Conservation (phyloP, 23 red algal species). For the Gracilariopsis chorda region DNA sequence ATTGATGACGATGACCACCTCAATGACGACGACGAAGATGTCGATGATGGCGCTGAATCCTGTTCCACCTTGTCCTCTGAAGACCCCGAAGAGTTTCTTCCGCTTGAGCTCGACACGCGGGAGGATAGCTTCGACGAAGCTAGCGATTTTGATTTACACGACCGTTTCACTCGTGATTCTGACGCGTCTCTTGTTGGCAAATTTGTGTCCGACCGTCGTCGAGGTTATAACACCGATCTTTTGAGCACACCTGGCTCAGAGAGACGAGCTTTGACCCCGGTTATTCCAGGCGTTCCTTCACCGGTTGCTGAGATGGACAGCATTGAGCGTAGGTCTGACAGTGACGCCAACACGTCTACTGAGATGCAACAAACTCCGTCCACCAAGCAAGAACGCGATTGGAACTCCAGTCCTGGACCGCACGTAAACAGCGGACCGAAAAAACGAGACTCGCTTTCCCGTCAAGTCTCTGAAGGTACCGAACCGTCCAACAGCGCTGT, state of each 20-base stretch:
- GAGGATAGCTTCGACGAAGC: not conserved
- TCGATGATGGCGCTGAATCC: slow-evolving; percentile 34
- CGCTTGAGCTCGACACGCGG: not conserved
- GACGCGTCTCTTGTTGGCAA: not conserved
- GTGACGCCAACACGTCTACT: no score
- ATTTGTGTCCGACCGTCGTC: not conserved
- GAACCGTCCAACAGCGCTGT: not conserved
- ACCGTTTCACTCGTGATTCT: not conserved
- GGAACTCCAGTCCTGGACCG: not conserved
- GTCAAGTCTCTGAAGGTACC: slow-evolving; percentile 28
- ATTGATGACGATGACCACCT: slow-evolving; percentile 27
- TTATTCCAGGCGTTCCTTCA: no score
- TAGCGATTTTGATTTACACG: not conserved
- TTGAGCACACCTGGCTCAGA: not conserved
- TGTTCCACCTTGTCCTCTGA: slow-evolving; percentile 41
- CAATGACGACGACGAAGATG: slow-evolving; percentile 36
- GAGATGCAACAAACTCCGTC: no score
- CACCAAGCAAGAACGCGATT: not conserved
- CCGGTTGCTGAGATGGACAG: no score
- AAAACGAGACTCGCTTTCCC: slow-evolving; percentile 54
- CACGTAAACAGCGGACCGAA: slow-evolving; percentile 44
- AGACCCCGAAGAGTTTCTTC: slow-evolving; percentile 9
- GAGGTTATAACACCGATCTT: not conserved
- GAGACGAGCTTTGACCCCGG: no score
- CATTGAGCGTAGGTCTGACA: no score